These are phyloP conservation scores for Acrodontium crateriforme DNA, from an alignment of 2,329 filamentous ascomycete genomes.

Conservation along the genomic window DNA sequence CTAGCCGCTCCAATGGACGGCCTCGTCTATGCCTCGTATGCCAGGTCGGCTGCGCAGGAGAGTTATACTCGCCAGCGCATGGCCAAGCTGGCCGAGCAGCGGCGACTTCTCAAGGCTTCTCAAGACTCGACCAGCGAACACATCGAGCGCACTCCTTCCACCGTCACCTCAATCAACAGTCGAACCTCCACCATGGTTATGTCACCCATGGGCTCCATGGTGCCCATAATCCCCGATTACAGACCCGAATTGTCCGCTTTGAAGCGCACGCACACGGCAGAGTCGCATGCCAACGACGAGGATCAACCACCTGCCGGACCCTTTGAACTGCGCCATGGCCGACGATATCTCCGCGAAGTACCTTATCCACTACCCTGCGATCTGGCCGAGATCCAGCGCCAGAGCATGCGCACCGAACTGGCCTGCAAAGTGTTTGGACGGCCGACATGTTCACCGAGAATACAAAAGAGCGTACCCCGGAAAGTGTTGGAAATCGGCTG, in stretches of 20 bases:
- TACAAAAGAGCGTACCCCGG: slow-evolving; percentile 53
- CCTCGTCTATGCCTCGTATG: slow-evolving; percentile 8
- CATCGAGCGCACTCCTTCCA: slow-evolving; percentile 3
- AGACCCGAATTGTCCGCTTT: too few species aligned
- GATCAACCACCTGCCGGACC: too few species aligned
- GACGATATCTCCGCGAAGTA: slow-evolving; percentile 68
- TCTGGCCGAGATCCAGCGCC: slow-evolving; percentile 72
- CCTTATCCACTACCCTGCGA: slow-evolving; percentile 82
- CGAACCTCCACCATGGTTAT: too few species aligned
- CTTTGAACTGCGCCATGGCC: slow-evolving; percentile 54
- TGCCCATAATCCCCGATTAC: too few species aligned
- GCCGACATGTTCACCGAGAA: slow-evolving; percentile 58
- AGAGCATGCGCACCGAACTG: slow-evolving; percentile 71
- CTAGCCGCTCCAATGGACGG: slow-evolving; percentile 4
- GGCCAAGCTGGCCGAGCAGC: slow-evolving; percentile 6
- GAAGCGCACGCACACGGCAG: too few species aligned
- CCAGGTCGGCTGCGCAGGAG: slow-evolving; percentile 9
- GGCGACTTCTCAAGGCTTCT: background rate
- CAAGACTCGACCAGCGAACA: slow-evolving; percentile 1
- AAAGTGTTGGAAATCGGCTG: slow-evolving; percentile 78
- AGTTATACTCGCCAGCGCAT: slow-evolving; percentile 7
- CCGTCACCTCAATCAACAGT: slow-evolving; percentile 2
- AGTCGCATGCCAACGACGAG: too few species aligned
- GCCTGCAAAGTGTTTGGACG: slow-evolving; percentile 69
- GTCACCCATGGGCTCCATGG: too few species aligned